phyloP scores from a whole-genome alignment of 257 asterid species.

The Solanum rostratum region DNA sequence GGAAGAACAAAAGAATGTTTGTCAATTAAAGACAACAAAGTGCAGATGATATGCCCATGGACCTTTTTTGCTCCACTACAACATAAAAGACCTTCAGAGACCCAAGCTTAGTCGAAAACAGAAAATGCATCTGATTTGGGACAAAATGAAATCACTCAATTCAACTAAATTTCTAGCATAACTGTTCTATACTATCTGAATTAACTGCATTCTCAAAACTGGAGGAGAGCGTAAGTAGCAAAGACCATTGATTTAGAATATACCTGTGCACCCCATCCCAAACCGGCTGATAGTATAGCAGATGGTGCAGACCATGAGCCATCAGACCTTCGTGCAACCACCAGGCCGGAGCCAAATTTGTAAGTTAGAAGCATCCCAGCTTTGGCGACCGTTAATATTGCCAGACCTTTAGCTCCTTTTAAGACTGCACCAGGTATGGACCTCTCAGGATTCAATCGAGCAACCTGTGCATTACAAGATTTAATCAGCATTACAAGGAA shows the following conservation, averaged over 20 bases:
- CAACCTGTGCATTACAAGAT: conserved; percentile 42
- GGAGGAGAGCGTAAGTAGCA: not conserved
- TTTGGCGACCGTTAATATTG: conserved; percentile 89
- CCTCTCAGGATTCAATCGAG: conserved; percentile 90
- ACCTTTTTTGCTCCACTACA: not conserved
- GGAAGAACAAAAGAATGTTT: not conserved
- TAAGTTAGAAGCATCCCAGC: conserved; percentile 76
- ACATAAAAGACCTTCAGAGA: not conserved
- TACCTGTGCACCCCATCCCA: conserved; percentile 99
- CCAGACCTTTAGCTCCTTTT: conserved; percentile 91
- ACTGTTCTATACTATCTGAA: not conserved
- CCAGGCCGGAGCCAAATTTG: conserved; percentile 94
- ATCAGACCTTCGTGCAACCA: conserved; percentile 79
- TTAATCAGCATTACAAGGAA: not conserved
- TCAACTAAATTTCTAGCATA: not conserved
- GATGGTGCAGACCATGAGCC: conserved; percentile 99
- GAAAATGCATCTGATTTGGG: not conserved
- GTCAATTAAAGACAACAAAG: not conserved
- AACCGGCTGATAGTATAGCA: conserved; percentile 78
- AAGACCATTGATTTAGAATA: not conserved
- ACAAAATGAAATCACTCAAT: not conserved
- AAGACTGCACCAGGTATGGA: conserved; percentile 79
- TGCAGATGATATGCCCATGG: not conserved
- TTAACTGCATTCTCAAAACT: not conserved
- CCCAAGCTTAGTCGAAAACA: not conserved